These are phyloP conservation scores for Cinchona pubescens DNA, from an alignment of 257 asterid genomes.

Conservation along the genomic window DNA sequence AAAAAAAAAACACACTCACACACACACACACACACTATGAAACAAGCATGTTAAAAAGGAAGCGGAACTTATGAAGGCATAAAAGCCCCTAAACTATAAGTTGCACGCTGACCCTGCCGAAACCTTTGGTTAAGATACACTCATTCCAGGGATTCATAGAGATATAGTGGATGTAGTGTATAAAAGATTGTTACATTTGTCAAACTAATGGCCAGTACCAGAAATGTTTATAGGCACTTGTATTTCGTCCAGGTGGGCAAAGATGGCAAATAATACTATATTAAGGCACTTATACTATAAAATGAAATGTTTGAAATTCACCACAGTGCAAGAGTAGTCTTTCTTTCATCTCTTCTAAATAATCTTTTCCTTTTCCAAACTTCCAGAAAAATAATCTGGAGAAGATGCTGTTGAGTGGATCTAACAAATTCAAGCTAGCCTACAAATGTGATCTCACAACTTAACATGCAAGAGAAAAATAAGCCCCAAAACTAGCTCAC, in stretches of 20 bases:
- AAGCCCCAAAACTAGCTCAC: constrained; percentile 29
- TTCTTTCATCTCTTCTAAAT: not conserved
- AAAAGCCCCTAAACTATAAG: not conserved
- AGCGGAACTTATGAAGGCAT: not conserved
- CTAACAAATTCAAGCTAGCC: not conserved
- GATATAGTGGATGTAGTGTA: not conserved
- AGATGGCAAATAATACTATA: not conserved
- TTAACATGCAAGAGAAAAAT: not conserved
- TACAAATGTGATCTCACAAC: not conserved
- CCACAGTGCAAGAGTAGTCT: not conserved
- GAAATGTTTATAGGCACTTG: too few species aligned
- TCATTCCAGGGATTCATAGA: not conserved
- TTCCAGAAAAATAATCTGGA: not conserved
- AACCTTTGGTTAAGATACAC: not conserved
- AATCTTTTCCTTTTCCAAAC: not conserved
- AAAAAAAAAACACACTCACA: too few species aligned
- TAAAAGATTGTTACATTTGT: not conserved
- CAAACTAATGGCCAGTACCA: not conserved
- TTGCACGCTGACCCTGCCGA: not conserved
- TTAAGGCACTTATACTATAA: not conserved
- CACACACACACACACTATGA: too few species aligned
- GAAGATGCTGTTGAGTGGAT: not conserved
- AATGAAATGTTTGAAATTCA: not conserved
- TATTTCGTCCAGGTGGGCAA: not conserved
- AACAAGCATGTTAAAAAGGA: constrained; percentile 3